Percentiles rank a stretch among this genome's conserved stretches.
Conservation (phyloP, 768 basidiomycete species). For the Termitomyces sp. region DNA sequence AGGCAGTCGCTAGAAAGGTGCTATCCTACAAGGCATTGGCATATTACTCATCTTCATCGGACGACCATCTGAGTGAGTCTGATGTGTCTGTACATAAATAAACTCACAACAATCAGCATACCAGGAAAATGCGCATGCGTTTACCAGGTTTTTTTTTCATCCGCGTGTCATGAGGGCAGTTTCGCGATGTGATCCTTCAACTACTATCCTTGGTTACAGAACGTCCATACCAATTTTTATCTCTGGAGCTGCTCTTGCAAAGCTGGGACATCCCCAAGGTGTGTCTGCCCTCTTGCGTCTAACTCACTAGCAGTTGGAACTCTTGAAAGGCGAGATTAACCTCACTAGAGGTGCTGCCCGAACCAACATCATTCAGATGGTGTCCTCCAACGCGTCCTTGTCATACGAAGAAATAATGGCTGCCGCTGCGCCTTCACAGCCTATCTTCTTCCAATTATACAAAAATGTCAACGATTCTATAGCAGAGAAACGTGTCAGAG, state of each 20-base stretch:
- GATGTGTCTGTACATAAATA: background rate
- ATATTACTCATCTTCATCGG: constrained; percentile 83
- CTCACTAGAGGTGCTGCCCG: constrained; percentile 65
- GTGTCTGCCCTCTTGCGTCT: background rate
- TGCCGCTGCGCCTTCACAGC: constrained; percentile 49
- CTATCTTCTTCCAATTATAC: constrained; percentile 83
- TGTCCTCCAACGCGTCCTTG: constrained; percentile 72
- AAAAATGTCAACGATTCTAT: constrained; percentile 64
- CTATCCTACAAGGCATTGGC: constrained; percentile 73
- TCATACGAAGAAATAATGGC: constrained; percentile 59
- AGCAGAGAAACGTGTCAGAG: constrained; percentile 65
- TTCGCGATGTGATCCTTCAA: constrained; percentile 60
- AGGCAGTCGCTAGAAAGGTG: constrained; percentile 69
- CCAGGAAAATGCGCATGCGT: constrained; percentile 73
- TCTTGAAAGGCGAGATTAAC: constrained; percentile 67
- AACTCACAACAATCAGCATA: constrained; percentile 36
- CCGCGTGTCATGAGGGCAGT: constrained; percentile 75
- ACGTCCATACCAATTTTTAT: constrained; percentile 80
- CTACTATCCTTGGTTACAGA: constrained; percentile 65
- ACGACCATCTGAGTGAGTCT: constrained; percentile 75
- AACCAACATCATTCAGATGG: constrained; percentile 78
- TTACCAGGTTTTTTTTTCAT: constrained; percentile 80
- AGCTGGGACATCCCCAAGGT: constrained; percentile 81
- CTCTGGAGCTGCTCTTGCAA: constrained; percentile 78
- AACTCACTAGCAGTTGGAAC: background rate